phyloP scores from a whole-genome alignment of 495 filamentous ascomycete species.

The Aspergillus leporis region DNA sequence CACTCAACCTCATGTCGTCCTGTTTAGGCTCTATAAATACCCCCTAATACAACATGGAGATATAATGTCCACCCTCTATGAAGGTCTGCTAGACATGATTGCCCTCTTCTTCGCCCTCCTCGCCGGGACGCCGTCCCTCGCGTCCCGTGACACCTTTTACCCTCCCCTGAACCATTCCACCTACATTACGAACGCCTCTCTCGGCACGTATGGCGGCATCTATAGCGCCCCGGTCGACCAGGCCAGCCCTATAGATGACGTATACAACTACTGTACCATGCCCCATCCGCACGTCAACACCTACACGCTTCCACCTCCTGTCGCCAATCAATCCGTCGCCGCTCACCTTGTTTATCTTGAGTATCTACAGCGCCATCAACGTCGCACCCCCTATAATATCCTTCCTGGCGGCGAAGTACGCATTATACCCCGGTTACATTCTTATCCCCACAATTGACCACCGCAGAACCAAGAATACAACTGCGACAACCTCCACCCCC shows the following conservation, averaged over 20 bases:
- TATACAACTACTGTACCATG: conserved; percentile 48
- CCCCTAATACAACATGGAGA: not conserved
- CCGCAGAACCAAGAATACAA: conserved; percentile 41
- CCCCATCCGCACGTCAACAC: conserved; percentile 43
- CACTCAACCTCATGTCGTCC: not conserved
- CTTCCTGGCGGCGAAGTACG: conserved; percentile 42
- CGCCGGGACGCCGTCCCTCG: not conserved
- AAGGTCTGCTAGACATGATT: conserved; percentile 13
- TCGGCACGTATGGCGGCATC: conserved; percentile 44
- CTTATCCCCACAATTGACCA: not conserved
- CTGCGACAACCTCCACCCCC: conserved; percentile 41
- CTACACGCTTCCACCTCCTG: conserved; percentile 32
- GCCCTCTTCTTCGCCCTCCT: conserved; percentile 5
- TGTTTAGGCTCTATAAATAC: not conserved
- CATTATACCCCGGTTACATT: not conserved
- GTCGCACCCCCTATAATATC: conserved; percentile 45
- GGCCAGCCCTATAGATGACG: conserved; percentile 29
- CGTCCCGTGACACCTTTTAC: conserved; percentile 39
- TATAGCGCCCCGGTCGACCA: conserved; percentile 35
- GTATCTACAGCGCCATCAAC: conserved; percentile 46
- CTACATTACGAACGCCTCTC: conserved; percentile 39
- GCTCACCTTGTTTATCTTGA: conserved; percentile 41
- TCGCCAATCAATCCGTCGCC: conserved; percentile 29
- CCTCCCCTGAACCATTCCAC: conserved; percentile 40
- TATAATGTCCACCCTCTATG: conserved; percentile 9